These are phyloP conservation scores for Polyplosphaeria fusca DNA, from an alignment of 495 filamentous ascomycete species.

Conservation along the genomic window DNA sequence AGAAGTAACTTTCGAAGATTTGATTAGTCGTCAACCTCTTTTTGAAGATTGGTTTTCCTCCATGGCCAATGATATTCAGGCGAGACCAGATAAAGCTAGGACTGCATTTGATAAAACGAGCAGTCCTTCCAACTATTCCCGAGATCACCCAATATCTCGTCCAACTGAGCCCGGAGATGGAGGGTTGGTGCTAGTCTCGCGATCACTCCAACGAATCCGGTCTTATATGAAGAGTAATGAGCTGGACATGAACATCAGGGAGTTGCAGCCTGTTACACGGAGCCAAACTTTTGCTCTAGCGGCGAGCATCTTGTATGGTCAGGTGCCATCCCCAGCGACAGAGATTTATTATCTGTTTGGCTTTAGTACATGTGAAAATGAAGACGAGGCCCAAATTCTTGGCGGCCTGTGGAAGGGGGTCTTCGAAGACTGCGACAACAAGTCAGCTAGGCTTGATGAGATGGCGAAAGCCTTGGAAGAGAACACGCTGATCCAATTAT, in stretches of 20 bases:
- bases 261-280: no score
- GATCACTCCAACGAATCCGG: background rate
- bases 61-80: background rate
- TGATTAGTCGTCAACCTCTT: background rate
- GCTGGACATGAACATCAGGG: no score
- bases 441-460: background rate
- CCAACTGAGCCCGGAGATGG: background rate
- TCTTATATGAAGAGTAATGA: no score
- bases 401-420: background rate
- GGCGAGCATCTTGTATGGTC: background rate
- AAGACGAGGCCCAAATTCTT: background rate
- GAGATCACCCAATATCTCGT: no score
- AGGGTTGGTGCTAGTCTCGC: background rate
- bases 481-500: background rate
- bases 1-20: background rate
- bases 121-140: background rate
- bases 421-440: background rate
- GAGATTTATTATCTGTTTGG: conserved; percentile 6
- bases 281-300: background rate
- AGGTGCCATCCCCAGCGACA: background rate
- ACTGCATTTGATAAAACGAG: background rate
- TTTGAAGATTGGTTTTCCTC: background rate
- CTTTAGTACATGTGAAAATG: background rate
- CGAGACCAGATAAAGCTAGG: background rate
- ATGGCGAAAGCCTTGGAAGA: conserved; percentile 1